Evolutionary conservation across 306 rosid genomes (phyloP).

Genomic region (Gynostemma pentaphyllum): DNA sequence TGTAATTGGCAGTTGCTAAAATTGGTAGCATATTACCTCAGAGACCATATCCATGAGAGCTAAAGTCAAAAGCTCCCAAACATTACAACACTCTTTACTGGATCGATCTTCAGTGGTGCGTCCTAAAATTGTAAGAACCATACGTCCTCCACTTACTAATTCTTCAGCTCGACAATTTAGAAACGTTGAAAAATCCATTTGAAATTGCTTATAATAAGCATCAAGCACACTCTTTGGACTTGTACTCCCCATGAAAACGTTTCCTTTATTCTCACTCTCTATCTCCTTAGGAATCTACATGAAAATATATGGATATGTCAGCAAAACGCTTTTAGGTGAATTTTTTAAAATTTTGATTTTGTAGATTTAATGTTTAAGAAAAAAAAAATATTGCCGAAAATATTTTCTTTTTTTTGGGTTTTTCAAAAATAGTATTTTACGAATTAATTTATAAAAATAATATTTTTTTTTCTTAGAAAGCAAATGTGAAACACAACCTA

Average conservation of each 20-base stretch:
- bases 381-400: not conserved
- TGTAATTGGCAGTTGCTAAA: no score
- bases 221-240: constrained; percentile 14
- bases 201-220: constrained; percentile 20
- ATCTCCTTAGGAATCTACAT: not conserved
- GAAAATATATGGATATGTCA: no score
- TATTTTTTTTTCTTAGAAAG: no score
- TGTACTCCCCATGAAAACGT: constrained; percentile 1
- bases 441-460: no score
- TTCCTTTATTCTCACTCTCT: not conserved
- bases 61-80: not conserved
- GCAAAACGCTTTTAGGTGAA: no score
- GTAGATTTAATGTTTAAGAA: not conserved
- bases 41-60: not conserved
- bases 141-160: constrained; percentile 16
- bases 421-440: no score
- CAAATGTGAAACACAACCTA: no score
- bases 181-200: constrained; percentile 1
- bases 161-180: not conserved
- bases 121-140: not conserved
- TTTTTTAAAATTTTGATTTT: not conserved
- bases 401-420: no score
- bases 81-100: not conserved
- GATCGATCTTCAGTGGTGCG: not conserved
- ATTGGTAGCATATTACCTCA: not conserved